Percentiles rank a stretch among this genome's conserved stretches.
These are phyloP conservation scores for Hordeum marinum DNA, from an alignment of 176 grass and related monocot species.

Conservation along the genomic window DNA sequence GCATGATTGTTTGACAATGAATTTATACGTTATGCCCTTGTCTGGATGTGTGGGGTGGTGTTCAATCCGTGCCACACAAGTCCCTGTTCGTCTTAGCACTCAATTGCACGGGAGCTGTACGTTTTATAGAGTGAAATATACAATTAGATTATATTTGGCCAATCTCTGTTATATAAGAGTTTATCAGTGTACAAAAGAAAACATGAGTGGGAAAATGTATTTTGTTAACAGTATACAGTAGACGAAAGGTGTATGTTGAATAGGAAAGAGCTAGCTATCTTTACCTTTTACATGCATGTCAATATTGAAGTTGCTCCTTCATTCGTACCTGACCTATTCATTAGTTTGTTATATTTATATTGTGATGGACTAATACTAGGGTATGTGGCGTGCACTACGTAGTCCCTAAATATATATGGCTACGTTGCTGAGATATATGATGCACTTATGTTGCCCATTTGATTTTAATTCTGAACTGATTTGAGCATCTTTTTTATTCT, in stretches of 20 bases:
- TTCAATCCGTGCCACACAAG: neutral
- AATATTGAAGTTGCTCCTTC: neutral
- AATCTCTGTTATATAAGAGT: neutral
- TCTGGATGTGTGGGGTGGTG: neutral
- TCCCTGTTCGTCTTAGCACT: neutral
- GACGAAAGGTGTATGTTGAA: neutral
- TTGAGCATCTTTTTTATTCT: neutral
- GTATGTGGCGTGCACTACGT: neutral
- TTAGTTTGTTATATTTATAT: neutral
- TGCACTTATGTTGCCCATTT: neutral
- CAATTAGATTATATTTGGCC: neutral
- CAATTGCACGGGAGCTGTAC: neutral
- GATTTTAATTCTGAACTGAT: conserved; percentile 16
- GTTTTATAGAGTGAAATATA: neutral
- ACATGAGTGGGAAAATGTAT: neutral
- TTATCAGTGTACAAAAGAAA: neutral
- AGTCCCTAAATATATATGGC: neutral
- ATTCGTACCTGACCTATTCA: neutral
- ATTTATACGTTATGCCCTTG: neutral
- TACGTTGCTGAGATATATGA: neutral
- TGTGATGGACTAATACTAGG: neutral
- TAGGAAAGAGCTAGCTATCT: neutral
- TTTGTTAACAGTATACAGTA: neutral
- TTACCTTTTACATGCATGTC: neutral
- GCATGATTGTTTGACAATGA: neutral